A percentile compares a stretch with the other conserved stretches of the same genome.
Conservation (phyloP, 1,284 basidiomycete species). For the Leccinum griseonigrum region DNA sequence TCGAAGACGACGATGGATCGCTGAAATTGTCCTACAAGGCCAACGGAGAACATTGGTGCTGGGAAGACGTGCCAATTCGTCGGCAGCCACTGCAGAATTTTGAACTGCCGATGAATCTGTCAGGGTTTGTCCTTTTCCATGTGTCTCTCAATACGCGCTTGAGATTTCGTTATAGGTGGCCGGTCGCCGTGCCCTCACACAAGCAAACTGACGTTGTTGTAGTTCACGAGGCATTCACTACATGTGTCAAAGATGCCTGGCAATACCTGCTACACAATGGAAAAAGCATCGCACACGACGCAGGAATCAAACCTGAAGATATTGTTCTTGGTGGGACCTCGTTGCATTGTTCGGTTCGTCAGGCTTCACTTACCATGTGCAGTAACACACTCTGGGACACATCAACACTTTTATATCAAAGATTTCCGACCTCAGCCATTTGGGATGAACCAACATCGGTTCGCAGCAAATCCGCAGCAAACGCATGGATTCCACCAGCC, state of each 20-base stretch:
- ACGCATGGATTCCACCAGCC: conserved; percentile 19
- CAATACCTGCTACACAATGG: conserved; percentile 38
- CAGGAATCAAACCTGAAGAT: conserved; percentile 41
- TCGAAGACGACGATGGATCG: conserved; percentile 26
- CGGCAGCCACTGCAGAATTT: conserved; percentile 31
- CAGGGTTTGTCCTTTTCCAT: conserved; percentile 36
- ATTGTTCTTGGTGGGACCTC: conserved; percentile 41
- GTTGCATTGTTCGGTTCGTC: background rate
- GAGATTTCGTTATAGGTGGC: conserved; percentile 39
- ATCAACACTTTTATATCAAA: conserved; percentile 38
- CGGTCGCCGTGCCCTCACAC: conserved; percentile 39
- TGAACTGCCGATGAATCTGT: conserved; percentile 33
- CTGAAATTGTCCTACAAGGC: conserved; percentile 22
- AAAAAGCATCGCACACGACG: conserved; percentile 31
- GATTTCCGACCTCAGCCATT: conserved; percentile 30
- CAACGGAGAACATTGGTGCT: conserved; percentile 36
- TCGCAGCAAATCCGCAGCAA: conserved; percentile 15
- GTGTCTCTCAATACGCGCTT: background rate
- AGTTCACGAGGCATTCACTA: conserved; percentile 34
- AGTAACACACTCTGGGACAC: conserved; percentile 39
- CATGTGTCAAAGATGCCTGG: conserved; percentile 43
- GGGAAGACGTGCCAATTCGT: conserved; percentile 32
- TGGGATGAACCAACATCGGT: conserved; percentile 14
- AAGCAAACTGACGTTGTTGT: conserved; percentile 39
- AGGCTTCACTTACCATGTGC: conserved; percentile 1